These are phyloP conservation scores for Geosmithia flava DNA, from an alignment of 2,329 filamentous ascomycete genomes.

Conservation along the genomic window DNA sequence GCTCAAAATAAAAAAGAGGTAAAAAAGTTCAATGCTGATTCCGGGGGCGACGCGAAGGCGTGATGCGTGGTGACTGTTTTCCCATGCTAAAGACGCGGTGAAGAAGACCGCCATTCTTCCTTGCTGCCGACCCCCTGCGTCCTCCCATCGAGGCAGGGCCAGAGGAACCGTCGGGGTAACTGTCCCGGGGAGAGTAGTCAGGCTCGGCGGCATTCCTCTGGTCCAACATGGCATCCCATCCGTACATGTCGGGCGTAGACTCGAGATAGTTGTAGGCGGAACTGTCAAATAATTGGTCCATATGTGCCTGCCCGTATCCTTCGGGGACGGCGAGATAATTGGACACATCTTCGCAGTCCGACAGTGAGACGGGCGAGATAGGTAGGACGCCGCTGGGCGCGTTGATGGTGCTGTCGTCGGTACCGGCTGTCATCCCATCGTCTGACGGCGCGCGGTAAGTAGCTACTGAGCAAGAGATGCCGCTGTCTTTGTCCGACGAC, in stretches of 20 bases:
- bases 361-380: background rate
- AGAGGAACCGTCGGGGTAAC: background rate
- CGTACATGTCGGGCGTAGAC: constrained; percentile 27
- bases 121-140: background rate
- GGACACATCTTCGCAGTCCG: constrained; percentile 3
- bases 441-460: background rate
- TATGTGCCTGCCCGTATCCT: background rate
- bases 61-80: constrained; percentile 13
- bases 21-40: background rate
- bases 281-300: constrained; percentile 7
- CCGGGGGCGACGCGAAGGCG: background rate
- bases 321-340: constrained; percentile 1
- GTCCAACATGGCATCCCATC: constrained; percentile 37
- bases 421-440: background rate
- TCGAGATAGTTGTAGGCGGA: constrained; percentile 6
- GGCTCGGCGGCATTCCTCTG: constrained; percentile 1
- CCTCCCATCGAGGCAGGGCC: background rate
- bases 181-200: background rate
- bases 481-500: background rate
- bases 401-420: background rate
- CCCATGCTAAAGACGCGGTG: constrained; percentile 23
- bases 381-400: background rate
- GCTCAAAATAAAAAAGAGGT: background rate
- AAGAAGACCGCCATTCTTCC: constrained; percentile 16
- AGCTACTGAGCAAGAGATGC: background rate